A percentile compares a stretch with the other conserved stretches of the same genome.
These are phyloP conservation scores for Nepenthes alata DNA, from an alignment of 179 eudicot genomes.

Conservation along the genomic window DNA sequence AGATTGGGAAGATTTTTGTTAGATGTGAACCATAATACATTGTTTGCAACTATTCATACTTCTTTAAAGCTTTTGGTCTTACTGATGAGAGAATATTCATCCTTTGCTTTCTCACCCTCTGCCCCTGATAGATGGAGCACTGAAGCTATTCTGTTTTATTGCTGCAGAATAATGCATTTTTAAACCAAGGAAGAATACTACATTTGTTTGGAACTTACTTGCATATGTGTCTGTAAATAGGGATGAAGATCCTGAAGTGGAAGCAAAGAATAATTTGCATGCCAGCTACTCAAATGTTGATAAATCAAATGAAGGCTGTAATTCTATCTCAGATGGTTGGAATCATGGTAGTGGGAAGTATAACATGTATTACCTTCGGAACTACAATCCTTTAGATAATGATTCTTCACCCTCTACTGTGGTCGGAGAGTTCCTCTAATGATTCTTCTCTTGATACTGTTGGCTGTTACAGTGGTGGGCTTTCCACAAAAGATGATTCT, in stretches of 20 bases:
- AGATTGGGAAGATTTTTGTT: background rate
- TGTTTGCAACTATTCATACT: background rate
- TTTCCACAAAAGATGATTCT: constrained; percentile 18
- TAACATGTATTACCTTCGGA: constrained; percentile 22
- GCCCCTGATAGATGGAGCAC: background rate
- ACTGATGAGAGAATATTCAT: background rate
- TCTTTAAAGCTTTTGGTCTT: background rate
- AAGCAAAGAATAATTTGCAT: constrained; percentile 14
- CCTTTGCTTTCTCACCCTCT: background rate
- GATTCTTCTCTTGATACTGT: constrained; percentile 1
- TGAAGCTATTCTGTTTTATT: constrained; percentile 1
- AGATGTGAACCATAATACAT: background rate
- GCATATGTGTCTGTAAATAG: constrained; percentile 19
- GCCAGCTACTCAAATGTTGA: constrained; percentile 7
- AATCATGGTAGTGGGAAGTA: constrained; percentile 12
- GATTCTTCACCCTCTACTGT: constrained; percentile 1
- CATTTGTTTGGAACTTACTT: constrained; percentile 5
- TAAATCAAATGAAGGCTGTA: constrained; percentile 14
- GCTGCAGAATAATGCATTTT: background rate
- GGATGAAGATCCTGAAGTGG: constrained; percentile 28
- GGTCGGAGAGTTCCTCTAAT: constrained; percentile 4
- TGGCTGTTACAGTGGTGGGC: constrained; percentile 32
- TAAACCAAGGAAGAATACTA: background rate
- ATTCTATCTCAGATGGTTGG: constrained; percentile 7
- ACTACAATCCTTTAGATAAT: constrained; percentile 3